Evolutionary conservation across 495 filamentous ascomycete genomes (phyloP), one percentile per base, ranked within the genome.

Genomic region (Rostrohypoxylon terebratum): DNA sequence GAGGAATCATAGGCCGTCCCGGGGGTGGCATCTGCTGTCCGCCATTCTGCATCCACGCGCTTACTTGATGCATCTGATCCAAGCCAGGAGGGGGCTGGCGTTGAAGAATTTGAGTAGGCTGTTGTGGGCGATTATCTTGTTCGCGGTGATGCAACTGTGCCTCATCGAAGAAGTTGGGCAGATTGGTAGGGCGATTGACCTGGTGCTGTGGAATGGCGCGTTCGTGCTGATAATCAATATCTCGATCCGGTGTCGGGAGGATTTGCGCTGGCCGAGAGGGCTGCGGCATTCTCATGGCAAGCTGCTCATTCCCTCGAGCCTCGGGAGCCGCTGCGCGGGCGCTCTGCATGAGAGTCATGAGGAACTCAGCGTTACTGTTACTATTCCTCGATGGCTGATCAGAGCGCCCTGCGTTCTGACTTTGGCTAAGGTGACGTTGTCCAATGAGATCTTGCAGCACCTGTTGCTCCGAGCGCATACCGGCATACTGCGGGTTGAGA

Each of bases 91-190:
- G 84, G 13, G 82, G 85, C 45, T 85, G 85, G 10, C 86, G 84
- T 71, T 87, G 86, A 18, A 88, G 78, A 45, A 88, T 88, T 65
- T 87, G 85, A 4, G 86, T 88, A 9, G 84, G 84, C 59, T 82
- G 82, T 21, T 80, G 79, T 21, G 80, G 81, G 20, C 81, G 84
- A 66, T 34, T 54, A 31, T 83, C 81, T 20, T 63, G 71, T 36
- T 85, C 82, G 0, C 75, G 70, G 2, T 78, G 81, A 53, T 81
- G 83, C 64, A 82, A 81, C 51, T 80, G 77, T 16, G 58, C 59
- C 28, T 81, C 84, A 14, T 85, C 83, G 20, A 84, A 75, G 66
- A 83, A 84, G 59, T 77, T 78, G 0, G 82, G 80, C 1, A 77
- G 78, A 74, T 45, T 72, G 65, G 58, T 72, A 59, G 36, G 60